These are phyloP conservation scores for Pythium phragmitis DNA, from an alignment of 352 stramenopile genomes.

Conservation along the genomic window DNA sequence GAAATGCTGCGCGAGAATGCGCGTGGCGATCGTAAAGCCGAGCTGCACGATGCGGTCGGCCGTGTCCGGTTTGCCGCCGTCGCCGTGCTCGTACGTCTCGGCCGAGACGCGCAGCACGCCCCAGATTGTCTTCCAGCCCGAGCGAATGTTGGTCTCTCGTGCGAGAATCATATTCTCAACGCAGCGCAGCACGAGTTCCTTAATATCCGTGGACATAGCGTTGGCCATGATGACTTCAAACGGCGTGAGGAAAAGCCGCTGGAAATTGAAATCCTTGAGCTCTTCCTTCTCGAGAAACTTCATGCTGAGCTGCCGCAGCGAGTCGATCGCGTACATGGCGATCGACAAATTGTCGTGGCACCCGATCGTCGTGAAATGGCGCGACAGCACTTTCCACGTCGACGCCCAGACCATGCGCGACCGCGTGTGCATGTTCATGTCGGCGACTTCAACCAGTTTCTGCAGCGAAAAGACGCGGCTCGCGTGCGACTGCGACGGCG, in stretches of 20 bases:
- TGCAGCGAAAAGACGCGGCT: conserved; percentile 97
- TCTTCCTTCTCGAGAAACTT: conserved; percentile 99
- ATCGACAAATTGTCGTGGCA: conserved; percentile 96
- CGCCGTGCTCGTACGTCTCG: conserved; percentile 69
- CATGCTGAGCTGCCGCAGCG: conserved; percentile 98
- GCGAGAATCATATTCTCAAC: conserved; percentile 92
- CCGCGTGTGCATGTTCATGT: conserved; percentile 99
- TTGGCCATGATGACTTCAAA: conserved; percentile 95
- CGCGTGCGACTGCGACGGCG: conserved; percentile 22
- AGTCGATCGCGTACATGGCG: conserved; percentile 99
- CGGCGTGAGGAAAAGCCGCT: conserved; percentile 96
- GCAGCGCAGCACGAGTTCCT: conserved; percentile 90
- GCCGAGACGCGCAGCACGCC: conserved; percentile 89
- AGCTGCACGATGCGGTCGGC: conserved; percentile 83
- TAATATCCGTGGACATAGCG: conserved; percentile 76
- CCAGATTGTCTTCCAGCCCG: conserved; percentile 94
- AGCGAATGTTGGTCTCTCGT: conserved; percentile 86
- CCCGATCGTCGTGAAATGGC: conserved; percentile 97
- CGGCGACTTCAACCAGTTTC: conserved; percentile 98
- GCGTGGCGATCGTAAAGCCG: conserved; percentile 85
- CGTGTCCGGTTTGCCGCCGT: conserved; percentile 30
- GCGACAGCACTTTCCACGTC: conserved; percentile 96
- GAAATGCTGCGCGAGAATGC: conserved; percentile 79
- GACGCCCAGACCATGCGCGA: conserved; percentile 97
- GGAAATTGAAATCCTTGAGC: conserved; percentile 99